Base-by-base conservation (phyloP, 1,284 basidiomycete species). In the Chiua sp. region DNA sequence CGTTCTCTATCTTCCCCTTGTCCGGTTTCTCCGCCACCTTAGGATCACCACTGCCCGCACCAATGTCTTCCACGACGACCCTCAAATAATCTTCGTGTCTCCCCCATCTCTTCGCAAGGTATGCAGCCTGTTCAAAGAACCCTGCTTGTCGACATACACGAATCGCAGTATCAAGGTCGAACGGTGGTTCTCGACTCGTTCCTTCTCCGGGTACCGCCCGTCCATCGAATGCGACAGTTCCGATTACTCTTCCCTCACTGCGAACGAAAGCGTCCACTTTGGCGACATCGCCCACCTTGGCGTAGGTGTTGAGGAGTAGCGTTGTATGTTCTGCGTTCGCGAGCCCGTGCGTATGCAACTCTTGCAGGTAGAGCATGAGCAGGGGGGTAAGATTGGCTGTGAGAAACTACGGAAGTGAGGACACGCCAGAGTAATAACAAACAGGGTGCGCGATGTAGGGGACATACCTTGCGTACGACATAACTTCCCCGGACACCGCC, bases 241-340 rank as follows among this genome's bases (percentile, higher is more conserved):
- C 66, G 2, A 68, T 66, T 7, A 70, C 77, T 32, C 78, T 71
- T 4, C 91, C 87, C 71, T 94, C 92, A 2, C 92, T 89, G 74
- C 93, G 94, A 79, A 98, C 93, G 76, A 99, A 99, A 57, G 83
- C 87, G 70, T 98, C 95, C 2, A 98, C 86, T 15, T 95, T 87
- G 1, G 87, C 79, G 18, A 95, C 89, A 68, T 99, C 96, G 62
- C 95, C 95, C 20, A 98, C 88, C 74, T 99, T 99, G 50, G 97
- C 98, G 75, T 98, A 99, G 39, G 96, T 97, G 73, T 98, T 98
- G 26, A 98, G 84, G 5, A 98, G 83, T 3, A 99, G 87, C 0
- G 98, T 99, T 0, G 96, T 99, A 72, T 98, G 97, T 68, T 99
- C 97, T 0, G 96, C 89, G 69, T 98, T 98, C 13, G 97, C 97